Percentiles rank a stretch among this genome's conserved stretches.
These are phyloP conservation scores for Atalantia buxifolia DNA, from an alignment of 345 rosid genomes.

Conservation along the genomic window DNA sequence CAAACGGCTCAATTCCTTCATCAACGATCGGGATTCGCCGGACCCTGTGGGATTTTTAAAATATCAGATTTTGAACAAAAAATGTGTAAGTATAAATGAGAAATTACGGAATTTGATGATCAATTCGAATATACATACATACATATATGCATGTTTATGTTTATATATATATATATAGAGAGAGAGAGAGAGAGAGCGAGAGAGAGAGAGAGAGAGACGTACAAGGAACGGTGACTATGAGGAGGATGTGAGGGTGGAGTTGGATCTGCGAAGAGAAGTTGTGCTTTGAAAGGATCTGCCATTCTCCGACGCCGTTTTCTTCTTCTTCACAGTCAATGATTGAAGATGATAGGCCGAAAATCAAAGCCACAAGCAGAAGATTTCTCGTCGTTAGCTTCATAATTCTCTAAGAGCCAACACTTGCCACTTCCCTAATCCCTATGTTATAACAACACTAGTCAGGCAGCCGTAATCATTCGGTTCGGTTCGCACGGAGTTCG, in stretches of 20 bases:
- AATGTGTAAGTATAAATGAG: neutral
- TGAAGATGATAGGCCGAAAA: neutral
- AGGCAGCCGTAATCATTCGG: too few species aligned
- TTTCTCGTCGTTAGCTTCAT: neutral
- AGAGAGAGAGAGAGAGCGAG: too few species aligned
- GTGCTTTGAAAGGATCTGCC: slow-evolving; percentile 66
- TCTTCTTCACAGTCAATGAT: slow-evolving; percentile 1
- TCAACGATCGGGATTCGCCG: slow-evolving; percentile 80
- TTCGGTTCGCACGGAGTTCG: too few species aligned
- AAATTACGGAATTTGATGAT: neutral
- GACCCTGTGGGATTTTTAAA: slow-evolving; percentile 54
- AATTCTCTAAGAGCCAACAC: too few species aligned
- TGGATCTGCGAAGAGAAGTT: slow-evolving; percentile 89
- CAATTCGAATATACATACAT: neutral
- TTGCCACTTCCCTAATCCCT: too few species aligned
- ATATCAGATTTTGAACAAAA: neutral
- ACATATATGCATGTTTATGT: too few species aligned
- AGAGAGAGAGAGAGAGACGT: neutral
- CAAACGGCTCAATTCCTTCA: slow-evolving; percentile 48
- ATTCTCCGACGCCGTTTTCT: slow-evolving; percentile 31
- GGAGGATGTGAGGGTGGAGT: slow-evolving; percentile 67
- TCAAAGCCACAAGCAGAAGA: neutral
- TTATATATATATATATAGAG: too few species aligned
- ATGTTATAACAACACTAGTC: too few species aligned
- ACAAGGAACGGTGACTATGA: slow-evolving; percentile 78